These are phyloP conservation scores for Cochlearia excelsa DNA, from an alignment of 345 rosid species.

Conservation along the genomic window DNA sequence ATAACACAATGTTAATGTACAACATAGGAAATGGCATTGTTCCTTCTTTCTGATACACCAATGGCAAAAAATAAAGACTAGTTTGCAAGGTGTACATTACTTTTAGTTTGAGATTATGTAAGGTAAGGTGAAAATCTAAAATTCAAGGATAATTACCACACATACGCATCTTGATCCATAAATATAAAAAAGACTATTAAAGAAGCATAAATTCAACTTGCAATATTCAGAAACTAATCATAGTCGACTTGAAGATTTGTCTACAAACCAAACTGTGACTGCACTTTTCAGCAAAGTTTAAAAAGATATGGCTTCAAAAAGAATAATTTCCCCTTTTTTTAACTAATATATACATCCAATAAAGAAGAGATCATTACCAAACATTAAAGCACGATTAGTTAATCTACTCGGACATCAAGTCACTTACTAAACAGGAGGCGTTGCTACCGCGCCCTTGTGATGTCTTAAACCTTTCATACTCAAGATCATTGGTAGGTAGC, in stretches of 20 bases:
- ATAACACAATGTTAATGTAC: conserved; percentile 39
- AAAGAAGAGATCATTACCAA: no score
- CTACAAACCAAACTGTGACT: not conserved
- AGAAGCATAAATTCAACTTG: no score
- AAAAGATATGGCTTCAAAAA: not conserved
- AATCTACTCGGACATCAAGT: not conserved
- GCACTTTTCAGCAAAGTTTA: conserved; percentile 1
- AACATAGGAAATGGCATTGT: conserved; percentile 67
- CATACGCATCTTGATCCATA: conserved; percentile 14
- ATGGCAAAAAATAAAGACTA: conserved; percentile 2
- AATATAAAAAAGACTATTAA: not conserved
- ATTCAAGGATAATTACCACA: conserved; percentile 15
- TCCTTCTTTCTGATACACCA: conserved; percentile 52
- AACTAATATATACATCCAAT: no score
- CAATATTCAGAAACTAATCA: no score
- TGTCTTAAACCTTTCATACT: conserved; percentile 57
- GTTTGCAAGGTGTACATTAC: conserved; percentile 18
- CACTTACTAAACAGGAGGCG: not conserved
- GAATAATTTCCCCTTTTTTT: not conserved
- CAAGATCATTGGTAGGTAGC: conserved; percentile 78
- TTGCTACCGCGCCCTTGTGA: conserved; percentile 30
- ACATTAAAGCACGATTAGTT: not conserved
- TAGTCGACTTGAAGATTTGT: no score
- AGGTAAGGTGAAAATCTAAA: conserved; percentile 5
- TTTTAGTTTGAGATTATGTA: conserved; percentile 22